Conservation (phyloP, 164 flowering plant genomes). For the Platanus orientalis region DNA sequence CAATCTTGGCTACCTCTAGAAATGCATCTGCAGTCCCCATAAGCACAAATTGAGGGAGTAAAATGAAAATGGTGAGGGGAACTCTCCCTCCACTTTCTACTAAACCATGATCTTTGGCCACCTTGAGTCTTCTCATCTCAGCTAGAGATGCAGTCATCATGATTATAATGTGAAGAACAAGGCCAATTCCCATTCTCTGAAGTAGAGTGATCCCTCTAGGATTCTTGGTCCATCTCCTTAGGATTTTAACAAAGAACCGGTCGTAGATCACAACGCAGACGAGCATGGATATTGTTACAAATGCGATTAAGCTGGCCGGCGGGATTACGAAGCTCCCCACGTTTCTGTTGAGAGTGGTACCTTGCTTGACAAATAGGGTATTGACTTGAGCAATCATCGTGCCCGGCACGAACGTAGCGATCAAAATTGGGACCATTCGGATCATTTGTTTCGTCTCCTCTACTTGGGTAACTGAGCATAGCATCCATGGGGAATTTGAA, state of each 20-base stretch:
- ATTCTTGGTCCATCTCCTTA: slow-evolving; percentile 43
- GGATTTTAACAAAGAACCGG: slow-evolving; percentile 32
- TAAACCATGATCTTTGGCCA: slow-evolving; percentile 38
- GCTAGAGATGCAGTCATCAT: slow-evolving; percentile 40
- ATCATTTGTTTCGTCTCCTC: slow-evolving; percentile 70
- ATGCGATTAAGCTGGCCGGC: slow-evolving; percentile 52
- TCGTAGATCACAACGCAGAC: slow-evolving; percentile 53
- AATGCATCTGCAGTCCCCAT: slow-evolving; percentile 72
- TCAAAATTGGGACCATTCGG: slow-evolving; percentile 49
- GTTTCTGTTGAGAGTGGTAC: slow-evolving; percentile 44
- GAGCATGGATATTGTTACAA: slow-evolving; percentile 58
- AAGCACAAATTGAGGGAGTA: slow-evolving; percentile 62
- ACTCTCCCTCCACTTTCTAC: slow-evolving; percentile 33
- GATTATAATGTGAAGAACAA: slow-evolving; percentile 39
- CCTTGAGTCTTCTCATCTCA: slow-evolving; percentile 39
- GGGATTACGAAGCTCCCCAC: slow-evolving; percentile 49
- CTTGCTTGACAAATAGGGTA: slow-evolving; percentile 68
- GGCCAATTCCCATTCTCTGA: slow-evolving; percentile 62
- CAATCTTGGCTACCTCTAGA: slow-evolving; percentile 62
- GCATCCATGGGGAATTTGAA: slow-evolving; percentile 40
- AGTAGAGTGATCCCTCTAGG: slow-evolving; percentile 65
- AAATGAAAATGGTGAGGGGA: slow-evolving; percentile 49
- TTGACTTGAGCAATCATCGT: slow-evolving; percentile 50
- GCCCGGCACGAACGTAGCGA: slow-evolving; percentile 53
- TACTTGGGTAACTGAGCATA: slow-evolving; percentile 60